phyloP scores from a whole-genome alignment of 768 basidiomycete genomes.

The Candolleomyces aberdarensis region DNA sequence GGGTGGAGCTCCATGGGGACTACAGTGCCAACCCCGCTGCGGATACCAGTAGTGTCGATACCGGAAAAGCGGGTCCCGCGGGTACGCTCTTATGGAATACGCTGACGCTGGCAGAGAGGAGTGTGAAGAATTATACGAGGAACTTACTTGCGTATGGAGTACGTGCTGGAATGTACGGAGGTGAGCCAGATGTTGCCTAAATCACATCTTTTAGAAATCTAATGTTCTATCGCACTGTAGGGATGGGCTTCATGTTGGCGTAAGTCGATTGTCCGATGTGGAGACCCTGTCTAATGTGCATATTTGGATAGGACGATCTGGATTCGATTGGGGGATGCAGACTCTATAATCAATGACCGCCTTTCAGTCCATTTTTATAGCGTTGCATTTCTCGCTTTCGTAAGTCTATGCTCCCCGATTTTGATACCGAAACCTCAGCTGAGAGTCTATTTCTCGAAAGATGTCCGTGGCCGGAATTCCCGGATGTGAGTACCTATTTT shows the following conservation, averaged over 20 bases:
- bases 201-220: background rate
- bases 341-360: constrained; percentile 44
- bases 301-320: constrained; percentile 43
- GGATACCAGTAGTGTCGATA: background rate
- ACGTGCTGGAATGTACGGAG: constrained; percentile 51
- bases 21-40: background rate
- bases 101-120: constrained; percentile 45
- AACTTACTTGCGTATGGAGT: constrained; percentile 60
- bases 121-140: constrained; percentile 45
- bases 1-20: background rate
- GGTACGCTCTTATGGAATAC: constrained; percentile 38
- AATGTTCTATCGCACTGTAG: constrained; percentile 11
- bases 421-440: background rate
- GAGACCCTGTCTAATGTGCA: background rate
- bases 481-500: constrained; percentile 29
- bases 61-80: constrained; percentile 21
- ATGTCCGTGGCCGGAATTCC: constrained; percentile 65
- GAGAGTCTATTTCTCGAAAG: constrained; percentile 13
- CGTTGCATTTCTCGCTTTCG: constrained; percentile 52
- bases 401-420: constrained; percentile 17
- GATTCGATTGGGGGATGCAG: constrained; percentile 38
- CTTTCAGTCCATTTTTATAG: constrained; percentile 55
- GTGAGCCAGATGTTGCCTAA: constrained; percentile 17
- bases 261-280: constrained; percentile 15
- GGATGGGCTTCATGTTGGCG: constrained; percentile 46